Evolutionary conservation across 2,329 filamentous ascomycete species (phyloP).

Genomic region (Trichophyton equinum): DNA sequence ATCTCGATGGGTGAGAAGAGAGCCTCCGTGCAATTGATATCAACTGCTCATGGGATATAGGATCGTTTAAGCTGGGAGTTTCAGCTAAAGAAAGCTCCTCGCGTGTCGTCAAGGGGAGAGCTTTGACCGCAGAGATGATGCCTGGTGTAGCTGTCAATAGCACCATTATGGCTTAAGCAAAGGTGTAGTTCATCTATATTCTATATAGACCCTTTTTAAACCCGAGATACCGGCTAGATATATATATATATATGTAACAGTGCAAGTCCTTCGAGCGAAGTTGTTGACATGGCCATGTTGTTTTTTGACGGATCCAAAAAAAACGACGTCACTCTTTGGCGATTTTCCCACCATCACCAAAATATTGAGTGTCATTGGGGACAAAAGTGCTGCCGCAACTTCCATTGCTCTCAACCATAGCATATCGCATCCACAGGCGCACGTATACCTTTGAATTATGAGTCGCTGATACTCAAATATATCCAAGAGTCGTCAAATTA

Average conservation of each 20-base stretch:
- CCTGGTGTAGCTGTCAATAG: conserved; percentile 28
- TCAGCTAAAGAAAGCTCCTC: conserved; percentile 25
- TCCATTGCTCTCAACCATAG: neutral
- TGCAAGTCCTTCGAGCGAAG: neutral
- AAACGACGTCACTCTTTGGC: conserved; percentile 4
- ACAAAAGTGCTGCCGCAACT: neutral
- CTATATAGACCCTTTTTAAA: neutral
- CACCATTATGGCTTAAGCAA: conserved; percentile 27
- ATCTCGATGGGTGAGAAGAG: neutral
- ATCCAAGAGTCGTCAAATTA: neutral
- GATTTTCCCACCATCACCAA: conserved; percentile 2
- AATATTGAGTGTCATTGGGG: neutral
- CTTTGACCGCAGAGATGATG: conserved; percentile 29
- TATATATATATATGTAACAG: neutral
- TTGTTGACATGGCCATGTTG: neutral
- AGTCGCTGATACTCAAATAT: neutral
- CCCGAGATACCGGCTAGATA: neutral
- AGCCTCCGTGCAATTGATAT: conserved; percentile 26
- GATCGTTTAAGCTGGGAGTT: conserved; percentile 19
- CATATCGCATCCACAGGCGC: neutral
- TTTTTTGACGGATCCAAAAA: neutral
- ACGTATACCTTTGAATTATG: neutral
- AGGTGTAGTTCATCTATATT: neutral
- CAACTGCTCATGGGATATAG: conserved; percentile 33
- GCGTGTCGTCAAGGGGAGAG: conserved; percentile 22